Evolutionary conservation across 2,329 filamentous ascomycete species (phyloP), one percentile per base, ranked within the genome.

Genomic region (Paecilomyces fulvus): DNA sequence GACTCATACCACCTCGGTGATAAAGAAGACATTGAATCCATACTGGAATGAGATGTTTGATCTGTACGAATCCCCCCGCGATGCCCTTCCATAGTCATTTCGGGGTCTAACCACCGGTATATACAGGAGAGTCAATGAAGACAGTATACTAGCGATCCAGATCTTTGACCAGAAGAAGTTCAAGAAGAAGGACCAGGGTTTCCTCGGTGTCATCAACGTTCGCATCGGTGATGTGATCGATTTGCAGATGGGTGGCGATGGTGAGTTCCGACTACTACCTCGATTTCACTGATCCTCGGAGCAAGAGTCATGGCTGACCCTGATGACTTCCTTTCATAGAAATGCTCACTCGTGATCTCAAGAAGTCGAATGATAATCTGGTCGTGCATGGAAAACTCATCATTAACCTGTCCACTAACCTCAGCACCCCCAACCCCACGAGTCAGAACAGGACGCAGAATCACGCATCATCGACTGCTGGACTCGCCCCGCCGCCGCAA

Each of bases 121-220:
- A 17, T 65, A 57, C 71, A 97, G 94, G 79, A 84, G 83, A 71
- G 92, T 90, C 59, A 94, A 87, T 59, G 94, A 99, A 72, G 92
- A 96, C 68, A 95, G 92, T 73, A 96, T 99, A 68, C 81, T 99
- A 51, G 94, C 94, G 7, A 92, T 99, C 51, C 94, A 99, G 72
- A 96, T 99, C 55, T 99, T 99, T 71, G 94, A 99, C 75, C 94
- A 99, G 77, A 96, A 96, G 80, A 99, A 99, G 78, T 99, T 99
- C 79, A 99, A 99, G 82, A 99, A 99, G 84, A 99, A 97, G 90
- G 94, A 99, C 66, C 94, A 99, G 73, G 94, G 94, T 8, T 99
- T 99, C 70, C 81, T 99, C 6, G 94, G 94, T 57, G 94, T 99
- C 55, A 96, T 99, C 69, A 99, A 99, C 72, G 88, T 99, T 66